These are phyloP conservation scores for Diddensiella transvaalensis DNA, from an alignment of 805 yeast genomes.

Conservation along the genomic window DNA sequence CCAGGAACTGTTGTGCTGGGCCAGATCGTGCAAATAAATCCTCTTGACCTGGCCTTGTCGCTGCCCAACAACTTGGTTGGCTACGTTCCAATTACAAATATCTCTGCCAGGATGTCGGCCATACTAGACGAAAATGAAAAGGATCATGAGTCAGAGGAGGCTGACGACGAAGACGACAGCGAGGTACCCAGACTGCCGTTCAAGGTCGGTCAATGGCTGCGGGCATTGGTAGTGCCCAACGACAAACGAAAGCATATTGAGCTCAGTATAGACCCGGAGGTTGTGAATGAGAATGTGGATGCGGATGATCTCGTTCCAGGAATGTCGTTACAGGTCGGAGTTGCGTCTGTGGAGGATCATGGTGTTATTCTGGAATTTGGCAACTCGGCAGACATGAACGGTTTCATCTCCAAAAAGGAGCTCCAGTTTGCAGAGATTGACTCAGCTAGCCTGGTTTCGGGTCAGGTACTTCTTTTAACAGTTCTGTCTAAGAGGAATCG, in stretches of 20 bases:
- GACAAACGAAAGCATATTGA: slow-evolving; percentile 59
- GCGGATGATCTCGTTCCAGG: slow-evolving; percentile 55
- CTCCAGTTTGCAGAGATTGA: slow-evolving; percentile 39
- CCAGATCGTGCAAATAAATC: slow-evolving; percentile 59
- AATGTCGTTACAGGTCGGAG: slow-evolving; percentile 67
- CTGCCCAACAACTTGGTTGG: slow-evolving; percentile 82
- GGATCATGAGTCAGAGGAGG: slow-evolving; percentile 35
- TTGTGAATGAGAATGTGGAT: slow-evolving; percentile 55
- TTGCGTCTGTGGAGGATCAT: slow-evolving; percentile 84
- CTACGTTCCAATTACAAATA: slow-evolving; percentile 66
- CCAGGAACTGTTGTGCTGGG: slow-evolving; percentile 79
- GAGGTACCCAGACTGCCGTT: slow-evolving; percentile 45
- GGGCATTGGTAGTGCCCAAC: slow-evolving; percentile 65
- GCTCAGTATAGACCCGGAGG: slow-evolving; percentile 68
- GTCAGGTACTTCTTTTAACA: slow-evolving; percentile 66
- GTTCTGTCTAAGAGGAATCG: slow-evolving; percentile 51
- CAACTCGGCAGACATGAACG: slow-evolving; percentile 45
- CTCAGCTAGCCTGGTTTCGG: slow-evolving; percentile 43
- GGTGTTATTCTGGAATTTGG: slow-evolving; percentile 81
- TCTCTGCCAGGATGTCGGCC: slow-evolving; percentile 60
- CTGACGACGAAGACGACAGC: slow-evolving; percentile 38
- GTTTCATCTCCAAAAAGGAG: slow-evolving; percentile 75
- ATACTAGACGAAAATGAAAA: slow-evolving; percentile 52
- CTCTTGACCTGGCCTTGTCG: slow-evolving; percentile 62
- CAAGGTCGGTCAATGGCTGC: slow-evolving; percentile 76